Conservation (phyloP, 2,329 filamentous ascomycete species). For the Lecanosticta acicola region DNA sequence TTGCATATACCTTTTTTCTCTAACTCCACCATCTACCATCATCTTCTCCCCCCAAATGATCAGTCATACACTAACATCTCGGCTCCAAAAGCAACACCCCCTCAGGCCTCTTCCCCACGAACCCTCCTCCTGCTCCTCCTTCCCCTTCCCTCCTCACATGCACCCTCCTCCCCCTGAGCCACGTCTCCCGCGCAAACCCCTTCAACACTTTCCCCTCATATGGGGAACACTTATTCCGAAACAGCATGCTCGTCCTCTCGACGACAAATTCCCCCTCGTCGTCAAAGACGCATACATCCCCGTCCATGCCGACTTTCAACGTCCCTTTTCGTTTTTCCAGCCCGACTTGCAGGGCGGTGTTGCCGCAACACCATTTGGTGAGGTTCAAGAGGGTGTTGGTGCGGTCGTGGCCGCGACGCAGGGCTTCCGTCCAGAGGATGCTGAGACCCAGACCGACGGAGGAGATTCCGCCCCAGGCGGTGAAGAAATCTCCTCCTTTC, state of each 20-base stretch:
- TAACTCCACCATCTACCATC: too few species aligned
- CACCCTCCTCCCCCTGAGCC: constrained; percentile 71
- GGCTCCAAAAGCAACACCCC: constrained; percentile 50
- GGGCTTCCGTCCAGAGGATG: constrained; percentile 77
- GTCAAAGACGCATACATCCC: constrained; percentile 88
- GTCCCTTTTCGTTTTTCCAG: constrained; percentile 76
- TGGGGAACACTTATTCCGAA: constrained; percentile 86
- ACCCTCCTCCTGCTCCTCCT: constrained; percentile 46
- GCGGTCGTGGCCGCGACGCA: constrained; percentile 51
- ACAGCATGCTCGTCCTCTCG: constrained; percentile 73
- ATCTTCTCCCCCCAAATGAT: too few species aligned
- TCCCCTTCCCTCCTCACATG: constrained; percentile 64
- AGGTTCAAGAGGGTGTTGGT: constrained; percentile 65
- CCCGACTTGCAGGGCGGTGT: constrained; percentile 84
- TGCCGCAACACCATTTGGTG: constrained; percentile 76
- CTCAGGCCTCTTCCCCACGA: constrained; percentile 33
- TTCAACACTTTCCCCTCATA: constrained; percentile 76
- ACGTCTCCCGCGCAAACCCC: constrained; percentile 78
- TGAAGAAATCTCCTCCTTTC: constrained; percentile 77
- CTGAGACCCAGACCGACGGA: constrained; percentile 88
- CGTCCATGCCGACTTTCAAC: constrained; percentile 74
- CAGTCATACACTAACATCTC: too few species aligned
- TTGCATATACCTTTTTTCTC: too few species aligned
- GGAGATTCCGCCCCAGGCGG: constrained; percentile 93
- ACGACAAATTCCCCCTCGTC: constrained; percentile 70